Percentiles rank a stretch among this genome's conserved stretches.
Conservation (phyloP, 352 stramenopile genomes). For the Phytophthora syringae region DNA sequence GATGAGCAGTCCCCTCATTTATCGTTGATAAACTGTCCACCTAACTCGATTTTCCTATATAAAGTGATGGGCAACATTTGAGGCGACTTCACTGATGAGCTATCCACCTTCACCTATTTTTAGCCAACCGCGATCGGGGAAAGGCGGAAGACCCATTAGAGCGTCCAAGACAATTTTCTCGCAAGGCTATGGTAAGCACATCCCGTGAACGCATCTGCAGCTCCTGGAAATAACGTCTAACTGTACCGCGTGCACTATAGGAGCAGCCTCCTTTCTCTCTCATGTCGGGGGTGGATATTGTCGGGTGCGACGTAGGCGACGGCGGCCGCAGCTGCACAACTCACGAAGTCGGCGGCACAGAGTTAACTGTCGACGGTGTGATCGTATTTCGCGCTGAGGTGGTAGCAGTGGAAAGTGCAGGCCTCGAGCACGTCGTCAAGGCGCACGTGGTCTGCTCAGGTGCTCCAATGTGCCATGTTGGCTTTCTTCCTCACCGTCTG, state of each 20-base stretch:
- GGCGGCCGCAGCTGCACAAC: not conserved
- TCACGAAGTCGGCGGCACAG: not conserved
- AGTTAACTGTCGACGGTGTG: not conserved
- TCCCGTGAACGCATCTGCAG: no score
- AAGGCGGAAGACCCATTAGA: no score
- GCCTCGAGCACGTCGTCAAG: constrained; percentile 1
- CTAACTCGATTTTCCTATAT: not conserved
- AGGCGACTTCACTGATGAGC: not conserved
- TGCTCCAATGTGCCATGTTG: constrained; percentile 1
- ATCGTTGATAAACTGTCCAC: not conserved
- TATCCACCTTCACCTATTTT: not conserved
- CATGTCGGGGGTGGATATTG: not conserved
- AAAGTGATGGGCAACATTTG: constrained; percentile 5
- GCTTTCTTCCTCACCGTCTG: not conserved
- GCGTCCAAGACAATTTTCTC: no score
- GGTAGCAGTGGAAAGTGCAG: not conserved
- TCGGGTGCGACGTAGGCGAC: not conserved
- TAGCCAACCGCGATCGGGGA: not conserved
- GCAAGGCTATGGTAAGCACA: not conserved
- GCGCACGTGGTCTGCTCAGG: not conserved
- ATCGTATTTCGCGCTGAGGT: not conserved
- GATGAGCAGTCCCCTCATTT: not conserved
- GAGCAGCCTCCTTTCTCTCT: not conserved
- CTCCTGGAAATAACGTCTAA: not conserved
- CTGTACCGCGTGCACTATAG: not conserved